Conservation (phyloP, 2,329 filamentous ascomycete genomes). For the Ophiostoma sp. region DNA sequence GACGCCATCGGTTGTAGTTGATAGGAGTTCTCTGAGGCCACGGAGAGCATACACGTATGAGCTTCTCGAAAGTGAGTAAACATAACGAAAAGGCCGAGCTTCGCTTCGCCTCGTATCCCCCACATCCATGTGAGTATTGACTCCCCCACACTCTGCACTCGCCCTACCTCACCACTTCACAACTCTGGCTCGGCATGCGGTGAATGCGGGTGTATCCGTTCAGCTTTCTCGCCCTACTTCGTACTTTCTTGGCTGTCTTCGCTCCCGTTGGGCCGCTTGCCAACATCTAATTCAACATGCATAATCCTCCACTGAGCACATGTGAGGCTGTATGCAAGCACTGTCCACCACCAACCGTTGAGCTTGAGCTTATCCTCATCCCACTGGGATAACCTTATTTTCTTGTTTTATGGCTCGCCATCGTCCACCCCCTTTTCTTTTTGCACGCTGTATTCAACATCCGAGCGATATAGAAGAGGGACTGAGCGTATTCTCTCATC, state of each 20-base stretch:
- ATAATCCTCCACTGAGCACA: too few relatives aligned
- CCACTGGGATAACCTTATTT: conserved; percentile 1
- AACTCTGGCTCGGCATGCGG: not conserved
- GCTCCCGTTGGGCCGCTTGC: not conserved
- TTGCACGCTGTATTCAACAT: not conserved
- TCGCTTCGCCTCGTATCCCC: not conserved
- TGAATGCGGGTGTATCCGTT: not conserved
- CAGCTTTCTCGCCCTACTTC: not conserved
- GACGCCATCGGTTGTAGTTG: not conserved
- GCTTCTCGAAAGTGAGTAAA: not conserved
- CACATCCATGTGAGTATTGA: not conserved
- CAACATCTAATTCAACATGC: not conserved
- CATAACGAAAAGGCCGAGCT: not conserved
- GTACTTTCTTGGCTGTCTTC: not conserved
- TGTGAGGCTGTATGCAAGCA: not conserved
- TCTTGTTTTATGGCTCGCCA: not conserved
- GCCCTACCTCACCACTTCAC: not conserved
- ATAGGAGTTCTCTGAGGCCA: not conserved
- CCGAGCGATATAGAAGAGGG: not conserved
- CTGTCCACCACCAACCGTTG: not conserved
- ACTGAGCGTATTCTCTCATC: not conserved
- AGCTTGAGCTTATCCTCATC: not conserved
- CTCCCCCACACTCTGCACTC: not conserved
- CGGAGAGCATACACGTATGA: not conserved
- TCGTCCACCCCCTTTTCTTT: not conserved